Evolutionary conservation across 139 green algal species (phyloP).

Genomic region (Microglena sp.): DNA sequence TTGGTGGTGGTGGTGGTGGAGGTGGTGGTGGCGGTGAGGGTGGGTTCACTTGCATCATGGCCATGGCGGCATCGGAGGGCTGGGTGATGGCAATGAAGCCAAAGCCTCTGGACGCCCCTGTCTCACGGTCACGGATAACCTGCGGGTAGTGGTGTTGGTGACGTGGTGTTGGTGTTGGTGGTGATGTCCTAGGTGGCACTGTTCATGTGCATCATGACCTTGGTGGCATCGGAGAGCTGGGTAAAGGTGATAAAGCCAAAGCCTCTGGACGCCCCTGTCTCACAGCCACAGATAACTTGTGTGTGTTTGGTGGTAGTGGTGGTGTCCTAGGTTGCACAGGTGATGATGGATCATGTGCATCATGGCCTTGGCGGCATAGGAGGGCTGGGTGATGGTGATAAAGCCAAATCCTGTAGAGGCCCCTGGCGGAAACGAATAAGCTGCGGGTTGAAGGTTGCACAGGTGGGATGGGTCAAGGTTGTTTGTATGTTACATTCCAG

Average conservation of each 20-base stretch:
- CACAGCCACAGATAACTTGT: background rate
- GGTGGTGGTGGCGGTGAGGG: too few species aligned
- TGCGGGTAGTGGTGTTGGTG: too few species aligned
- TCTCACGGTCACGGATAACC: background rate
- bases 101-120: background rate
- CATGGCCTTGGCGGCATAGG: background rate
- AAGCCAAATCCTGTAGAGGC: slow-evolving; percentile 1
- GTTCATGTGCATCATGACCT: background rate
- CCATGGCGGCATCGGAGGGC: background rate
- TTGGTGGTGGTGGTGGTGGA: too few species aligned
- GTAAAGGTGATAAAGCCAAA: slow-evolving; percentile 3
- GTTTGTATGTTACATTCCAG: too few species aligned
- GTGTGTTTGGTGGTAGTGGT: too few species aligned
- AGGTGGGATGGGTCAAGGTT: too few species aligned
- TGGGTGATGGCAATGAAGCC: background rate
- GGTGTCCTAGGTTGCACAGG: too few species aligned
- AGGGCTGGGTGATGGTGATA: background rate
- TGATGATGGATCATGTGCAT: slow-evolving; percentile 2
- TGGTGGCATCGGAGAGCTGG: background rate
- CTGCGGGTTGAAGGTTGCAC: too few species aligned
- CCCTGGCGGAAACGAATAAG: background rate
- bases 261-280: background rate
- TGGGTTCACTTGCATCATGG: background rate
- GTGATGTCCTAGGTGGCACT: too few species aligned
- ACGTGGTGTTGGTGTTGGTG: too few species aligned